Evolutionary conservation across 1,284 basidiomycete species (phyloP), one percentile per base, ranked within the genome.

Genomic region (Cerrena zonata): DNA sequence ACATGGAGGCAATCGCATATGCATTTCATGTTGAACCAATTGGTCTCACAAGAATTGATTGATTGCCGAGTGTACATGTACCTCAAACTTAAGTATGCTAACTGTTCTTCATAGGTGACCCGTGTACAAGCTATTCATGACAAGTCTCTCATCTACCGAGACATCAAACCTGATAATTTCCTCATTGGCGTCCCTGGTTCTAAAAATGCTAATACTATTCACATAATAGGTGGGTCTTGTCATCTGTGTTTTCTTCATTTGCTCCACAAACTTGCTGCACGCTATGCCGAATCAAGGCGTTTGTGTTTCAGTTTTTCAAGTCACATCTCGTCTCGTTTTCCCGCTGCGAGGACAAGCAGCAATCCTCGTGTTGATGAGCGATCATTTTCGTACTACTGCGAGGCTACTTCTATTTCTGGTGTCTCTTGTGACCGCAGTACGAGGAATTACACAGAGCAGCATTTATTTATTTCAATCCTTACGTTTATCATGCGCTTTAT

Each of bases 161-260:
- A 98, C 68, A 98, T 98, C 76, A 98, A 98, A 69, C 95, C 95
- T 45, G 95, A 98, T 76, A 98, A 99, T 75, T 98, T 99, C 70
- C 75, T 99, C 57, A 93, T 99, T 66, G 95, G 95, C 51, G 87
- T 94, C 12, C 89, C 94, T n/a, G 83, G 82, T 36, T 94, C 90
- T 42, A 96, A 94, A 75, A 89, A 78, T 27, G 89, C 93, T 50
- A 94, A 95, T 65, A 77, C 82, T 15, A 86, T 98, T 59, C 89
- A 94, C 72, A 88, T 98, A 59, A 97, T 98, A 62, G 86, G 86
- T 88, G 58, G 52, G 81, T 68, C 39, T 41, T 22, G 15, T 18
- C 18, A 7, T 7, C 30, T 34, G 7, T 34, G 30, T 7, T 34
- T 7, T 15, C 15, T 34, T 7, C 30, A 15, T 34, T 7, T 7